Evolutionary conservation across 2,329 filamentous ascomycete species (phyloP), one percentile per base, ranked within the genome.

Genomic region (Periglandula ipomoeae): DNA sequence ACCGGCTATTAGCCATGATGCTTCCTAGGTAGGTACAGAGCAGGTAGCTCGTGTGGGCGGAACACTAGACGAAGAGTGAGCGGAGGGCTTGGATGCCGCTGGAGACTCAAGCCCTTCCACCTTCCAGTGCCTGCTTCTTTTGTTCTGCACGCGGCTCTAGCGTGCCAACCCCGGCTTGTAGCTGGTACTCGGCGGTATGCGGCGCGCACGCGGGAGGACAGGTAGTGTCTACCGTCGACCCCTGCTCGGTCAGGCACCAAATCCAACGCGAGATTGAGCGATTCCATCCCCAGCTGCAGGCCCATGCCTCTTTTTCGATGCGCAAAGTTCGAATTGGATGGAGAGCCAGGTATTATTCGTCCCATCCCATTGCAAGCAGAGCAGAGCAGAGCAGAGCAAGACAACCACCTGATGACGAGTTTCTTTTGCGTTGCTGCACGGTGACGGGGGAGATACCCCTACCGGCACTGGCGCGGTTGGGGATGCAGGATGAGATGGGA

Each of bases 101-200:
- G n/a, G n/a, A n/a, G n/a, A n/a, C n/a, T n/a, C n/a, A n/a, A n/a
- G n/a, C n/a, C n/a, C n/a, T n/a, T n/a, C n/a, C n/a, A n/a, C n/a
- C n/a, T n/a, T n/a, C n/a, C n/a, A 32, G 11, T 34, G 30, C 13
- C 30, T 34, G 30, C 30, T 34, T 45, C 32, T 45, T 45, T 45
- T 19, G 30, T 35, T 26, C 23, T 23, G 32, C 47, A 23, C 24
- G 42, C 42, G 47, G 42, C 13, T 49, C 47, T 46, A 49, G 47
- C 42, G 42, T 26, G 47, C 38, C 24, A 41, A n/a, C 19, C 17
- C 46, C 26, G 22, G 19, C 15, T 20, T 34, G 38, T 42, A 34
- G 3, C 8, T n/a, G 15, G 4, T 24, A 48, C 35, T 39, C 22
- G 22, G 13, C 3, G 17, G 2, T 27, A 17, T 35, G 32, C 11